Base-by-base conservation (phyloP, 768 basidiomycete species). In the Tylopilus sp. region DNA sequence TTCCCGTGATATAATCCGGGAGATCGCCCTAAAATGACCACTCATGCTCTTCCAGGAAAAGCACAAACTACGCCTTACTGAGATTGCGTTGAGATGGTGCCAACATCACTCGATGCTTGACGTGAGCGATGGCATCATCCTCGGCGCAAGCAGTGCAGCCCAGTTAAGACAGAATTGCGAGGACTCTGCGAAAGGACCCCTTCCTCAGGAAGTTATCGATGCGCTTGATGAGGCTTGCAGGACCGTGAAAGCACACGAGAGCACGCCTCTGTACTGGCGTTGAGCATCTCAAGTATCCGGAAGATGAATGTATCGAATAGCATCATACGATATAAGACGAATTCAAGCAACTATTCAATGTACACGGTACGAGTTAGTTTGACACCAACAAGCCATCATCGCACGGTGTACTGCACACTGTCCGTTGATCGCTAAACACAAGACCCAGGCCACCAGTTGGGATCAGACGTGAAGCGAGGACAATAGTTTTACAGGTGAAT, bases 61-160 rank as follows among this genome's bases (percentile, higher is more conserved):
- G 44, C 69, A 82, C 52, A 55, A 65, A 39, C 61, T 85, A 4
- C 73, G 75, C 0, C 66, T 81, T 50, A 71, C 75, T 3, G 81
- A 84, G 64, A 72, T 81, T 4, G 79, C 82, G 1, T 66, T 83
- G 42, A 72, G 83, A n/a, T 85, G 83, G 83, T 70, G 77, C 45
- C 78, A 81, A 47, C 76, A 84, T 51, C 82, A 85, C 53, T 79
- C 77, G 6, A 50, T 69, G 3, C 59, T 84, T 44, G 72, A 57
- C 28, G 65, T 66, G 1, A 44, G 53, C 23, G 79, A 80, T 49
- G 80, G 77, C 2, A 62, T 79, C 12, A 77, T 80, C 47, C 57
- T 80, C 6, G 79, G 78, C 3, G 77, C 78, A 6, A 75, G 73
- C 57, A 75, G 73, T n/a, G 67, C 64, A 5, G 64, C 57, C 2